A percentile compares a stretch with the other conserved stretches of the same genome.
These are phyloP conservation scores for Solanum aculeatissimum DNA, from an alignment of 305 asterid species.

Conservation along the genomic window DNA sequence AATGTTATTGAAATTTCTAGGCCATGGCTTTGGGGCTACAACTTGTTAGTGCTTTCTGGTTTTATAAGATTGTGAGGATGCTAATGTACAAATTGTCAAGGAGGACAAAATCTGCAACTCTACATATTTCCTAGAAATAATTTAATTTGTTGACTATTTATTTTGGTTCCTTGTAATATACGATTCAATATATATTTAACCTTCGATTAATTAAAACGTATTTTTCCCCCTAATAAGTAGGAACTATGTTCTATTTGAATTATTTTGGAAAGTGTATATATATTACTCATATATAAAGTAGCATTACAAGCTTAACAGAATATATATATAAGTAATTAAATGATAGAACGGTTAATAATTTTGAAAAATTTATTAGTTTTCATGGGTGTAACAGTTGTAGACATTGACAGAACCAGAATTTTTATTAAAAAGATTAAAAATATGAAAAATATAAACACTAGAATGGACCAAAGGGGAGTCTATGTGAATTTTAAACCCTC, in stretches of 20 bases:
- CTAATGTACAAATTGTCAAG: constrained; percentile 41
- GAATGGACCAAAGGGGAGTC: neutral
- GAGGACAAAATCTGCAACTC: constrained; percentile 4
- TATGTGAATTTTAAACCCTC: neutral
- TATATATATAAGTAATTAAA: neutral
- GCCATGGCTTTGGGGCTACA: constrained; percentile 79
- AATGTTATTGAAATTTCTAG: constrained; percentile 11
- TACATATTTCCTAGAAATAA: neutral
- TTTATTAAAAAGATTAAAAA: neutral
- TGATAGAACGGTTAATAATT: neutral
- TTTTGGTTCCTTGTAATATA: fast-evolving
- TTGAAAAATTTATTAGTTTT: neutral
- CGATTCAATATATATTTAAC: neutral
- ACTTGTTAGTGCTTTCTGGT: constrained; percentile 77
- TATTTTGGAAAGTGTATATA: neutral
- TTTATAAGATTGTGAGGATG: constrained; percentile 81
- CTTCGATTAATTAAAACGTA: neutral
- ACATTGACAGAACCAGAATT: fast-evolving
- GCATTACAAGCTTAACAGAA: neutral
- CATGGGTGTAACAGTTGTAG: fast-evolving
- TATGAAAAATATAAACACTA: no score
- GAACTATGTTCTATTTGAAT: neutral
- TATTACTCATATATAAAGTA: neutral
- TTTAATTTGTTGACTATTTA: neutral
- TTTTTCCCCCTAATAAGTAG: neutral